These are phyloP conservation scores for Ramaria sp. DNA, from an alignment of 768 basidiomycete genomes.

Conservation along the genomic window DNA sequence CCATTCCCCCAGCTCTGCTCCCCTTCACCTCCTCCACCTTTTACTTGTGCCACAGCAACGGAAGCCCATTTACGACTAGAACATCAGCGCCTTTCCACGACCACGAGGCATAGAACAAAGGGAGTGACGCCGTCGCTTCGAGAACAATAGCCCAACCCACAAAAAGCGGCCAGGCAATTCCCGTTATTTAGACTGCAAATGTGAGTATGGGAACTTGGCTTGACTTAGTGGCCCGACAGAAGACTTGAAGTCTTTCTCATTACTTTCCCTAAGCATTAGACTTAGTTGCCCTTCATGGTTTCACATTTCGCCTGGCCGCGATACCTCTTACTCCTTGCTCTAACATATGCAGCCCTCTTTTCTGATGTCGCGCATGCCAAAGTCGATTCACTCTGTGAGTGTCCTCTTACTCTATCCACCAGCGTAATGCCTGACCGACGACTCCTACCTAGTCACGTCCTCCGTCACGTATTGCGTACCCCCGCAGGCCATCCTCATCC, in stretches of 20 bases:
- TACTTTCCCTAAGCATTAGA: neutral
- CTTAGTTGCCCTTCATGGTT: constrained; percentile 39
- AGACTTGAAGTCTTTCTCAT: constrained; percentile 7
- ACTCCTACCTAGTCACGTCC: constrained; percentile 52
- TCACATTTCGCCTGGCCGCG: constrained; percentile 70
- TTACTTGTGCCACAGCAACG: too few relatives aligned
- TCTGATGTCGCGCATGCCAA: constrained; percentile 32
- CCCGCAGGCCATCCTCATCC: constrained; percentile 67
- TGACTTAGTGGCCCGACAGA: neutral
- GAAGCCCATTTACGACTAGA: neutral
- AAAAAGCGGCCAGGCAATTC: neutral
- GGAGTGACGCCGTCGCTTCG: neutral
- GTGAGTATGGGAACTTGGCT: neutral
- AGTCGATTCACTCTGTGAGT: constrained; percentile 54
- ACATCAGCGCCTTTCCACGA: neutral
- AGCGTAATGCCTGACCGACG: neutral
- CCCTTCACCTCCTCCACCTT: neutral
- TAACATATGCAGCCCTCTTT: constrained; percentile 22
- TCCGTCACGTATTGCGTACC: constrained; percentile 82
- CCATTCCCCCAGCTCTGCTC: too few relatives aligned
- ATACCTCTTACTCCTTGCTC: constrained; percentile 30
- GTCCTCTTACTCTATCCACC: constrained; percentile 1
- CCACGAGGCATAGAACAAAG: constrained; percentile 6
- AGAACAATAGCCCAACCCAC: constrained; percentile 6
- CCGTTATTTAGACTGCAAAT: constrained; percentile 2